Evolutionary conservation across 495 filamentous ascomycete genomes (phyloP).

Genomic region (Tuber calosporum): DNA sequence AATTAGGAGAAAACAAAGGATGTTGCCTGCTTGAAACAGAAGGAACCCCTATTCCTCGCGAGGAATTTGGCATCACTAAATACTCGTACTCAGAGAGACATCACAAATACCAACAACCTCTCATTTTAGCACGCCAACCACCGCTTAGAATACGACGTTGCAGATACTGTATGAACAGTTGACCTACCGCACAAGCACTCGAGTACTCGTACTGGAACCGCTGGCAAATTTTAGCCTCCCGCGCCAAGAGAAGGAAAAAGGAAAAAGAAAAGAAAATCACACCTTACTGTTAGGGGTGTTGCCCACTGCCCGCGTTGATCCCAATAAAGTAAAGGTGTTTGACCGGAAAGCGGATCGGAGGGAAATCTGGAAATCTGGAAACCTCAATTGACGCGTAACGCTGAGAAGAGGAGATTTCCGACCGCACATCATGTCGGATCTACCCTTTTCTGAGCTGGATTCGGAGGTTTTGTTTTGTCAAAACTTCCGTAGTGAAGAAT

Average conservation of each 20-base stretch:
- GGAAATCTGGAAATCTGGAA: too few species aligned
- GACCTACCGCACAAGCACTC: too few species aligned
- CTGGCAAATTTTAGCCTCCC: background rate
- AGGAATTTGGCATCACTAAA: background rate
- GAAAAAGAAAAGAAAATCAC: background rate
- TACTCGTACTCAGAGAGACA: too few species aligned
- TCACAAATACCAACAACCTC: background rate
- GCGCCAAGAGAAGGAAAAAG: background rate
- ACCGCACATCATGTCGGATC: too few species aligned
- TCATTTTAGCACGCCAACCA: background rate
- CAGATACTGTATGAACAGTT: background rate
- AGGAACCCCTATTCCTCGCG: background rate
- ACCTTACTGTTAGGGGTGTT: background rate
- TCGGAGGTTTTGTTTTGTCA: too few species aligned
- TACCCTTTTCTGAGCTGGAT: too few species aligned
- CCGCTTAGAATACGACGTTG: background rate
- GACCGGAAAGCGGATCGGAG: too few species aligned
- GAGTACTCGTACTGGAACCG: background rate
- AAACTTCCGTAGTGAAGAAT: too few species aligned
- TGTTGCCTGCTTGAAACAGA: background rate
- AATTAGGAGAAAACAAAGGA: background rate
- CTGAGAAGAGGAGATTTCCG: too few species aligned
- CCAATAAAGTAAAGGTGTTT: background rate
- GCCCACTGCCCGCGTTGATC: background rate
- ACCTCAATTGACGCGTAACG: too few species aligned